Evolutionary conservation across 495 filamentous ascomycete species (phyloP), one percentile per base, ranked within the genome.

Genomic region (Cercophora scortea): DNA sequence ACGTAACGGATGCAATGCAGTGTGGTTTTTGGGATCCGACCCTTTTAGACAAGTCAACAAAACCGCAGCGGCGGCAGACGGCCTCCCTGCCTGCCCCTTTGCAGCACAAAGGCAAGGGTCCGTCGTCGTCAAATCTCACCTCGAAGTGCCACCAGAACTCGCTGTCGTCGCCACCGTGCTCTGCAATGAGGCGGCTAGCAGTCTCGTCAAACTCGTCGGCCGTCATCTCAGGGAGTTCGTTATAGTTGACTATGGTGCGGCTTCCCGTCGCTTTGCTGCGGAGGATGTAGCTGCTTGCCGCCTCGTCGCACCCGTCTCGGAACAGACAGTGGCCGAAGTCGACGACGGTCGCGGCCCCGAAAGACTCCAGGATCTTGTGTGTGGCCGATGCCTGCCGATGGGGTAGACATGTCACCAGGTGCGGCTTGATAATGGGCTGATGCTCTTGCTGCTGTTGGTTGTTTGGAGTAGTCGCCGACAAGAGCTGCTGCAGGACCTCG

Each of bases 121-220:
- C 12, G 17, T 33, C 33, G 6, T n/a, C 12, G 17, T 33, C 33
- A 17, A 40, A 9, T 44, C 75, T 45, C 67, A 85, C 85, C 75
- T 88, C 85, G 57, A 89, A 89, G 72, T 89, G 85, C 69, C 79
- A 87, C 82, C 82, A 87, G n/a, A 60, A 62, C n/a, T 61, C 56
- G 32, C 57, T 39, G 32, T 55, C 59, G 32, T 32, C 34, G 25
- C 36, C 45, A 9, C 15, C 34, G n/a, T 39, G 13, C 8, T 41
- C 33, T 8, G 17, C 12, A 8, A 32, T 12, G 25, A 64, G 53
- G 4, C 16, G 41, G 11, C 56, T 43, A 32, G 46, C 60, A 32
- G 61, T 58, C 1, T 15, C 9, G 9, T 47, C 13, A 53, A 87
- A 85, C 61, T 87, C 85, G 38, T 66, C 69, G 8, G 66, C 53